These are phyloP conservation scores for Didymella arachidicola DNA, from an alignment of 2,329 filamentous ascomycete genomes.

Conservation along the genomic window DNA sequence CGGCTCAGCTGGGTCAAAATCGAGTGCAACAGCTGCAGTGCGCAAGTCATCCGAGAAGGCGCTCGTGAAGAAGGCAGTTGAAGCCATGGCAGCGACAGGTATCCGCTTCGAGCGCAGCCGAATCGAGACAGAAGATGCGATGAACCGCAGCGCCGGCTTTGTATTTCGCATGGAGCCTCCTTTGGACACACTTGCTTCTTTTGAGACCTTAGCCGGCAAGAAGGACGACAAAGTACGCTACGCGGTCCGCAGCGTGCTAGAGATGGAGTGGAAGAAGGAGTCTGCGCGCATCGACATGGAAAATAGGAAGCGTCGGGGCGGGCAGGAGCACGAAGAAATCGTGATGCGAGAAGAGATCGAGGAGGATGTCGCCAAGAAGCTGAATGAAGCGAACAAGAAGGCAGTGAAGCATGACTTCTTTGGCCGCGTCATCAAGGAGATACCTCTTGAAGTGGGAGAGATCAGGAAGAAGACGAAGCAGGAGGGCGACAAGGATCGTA, in stretches of 20 bases:
- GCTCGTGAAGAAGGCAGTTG: slow-evolving; percentile 80
- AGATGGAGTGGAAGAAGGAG: slow-evolving; percentile 85
- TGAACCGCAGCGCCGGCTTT: slow-evolving; percentile 65
- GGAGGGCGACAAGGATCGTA: slow-evolving; percentile 62
- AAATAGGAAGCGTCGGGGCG: slow-evolving; percentile 65
- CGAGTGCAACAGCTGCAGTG: slow-evolving; percentile 76
- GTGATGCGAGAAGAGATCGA: slow-evolving; percentile 27
- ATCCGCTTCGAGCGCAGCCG: slow-evolving; percentile 81
- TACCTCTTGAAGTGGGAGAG: slow-evolving; percentile 52
- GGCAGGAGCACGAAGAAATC: slow-evolving; percentile 32
- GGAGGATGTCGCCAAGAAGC: slow-evolving; percentile 32
- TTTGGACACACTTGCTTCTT: slow-evolving; percentile 80
- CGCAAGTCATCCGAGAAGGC: slow-evolving; percentile 83
- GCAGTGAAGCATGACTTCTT: slow-evolving; percentile 83
- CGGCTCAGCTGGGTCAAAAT: slow-evolving; percentile 49
- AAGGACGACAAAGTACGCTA: slow-evolving; percentile 81
- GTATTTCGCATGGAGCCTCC: slow-evolving; percentile 95
- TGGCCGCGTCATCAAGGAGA: slow-evolving; percentile 70
- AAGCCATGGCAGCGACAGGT: slow-evolving; percentile 82
- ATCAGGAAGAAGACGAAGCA: slow-evolving; percentile 52
- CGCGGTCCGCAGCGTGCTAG: slow-evolving; percentile 89
- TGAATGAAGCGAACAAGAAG: slow-evolving; percentile 34
- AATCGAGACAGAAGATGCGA: slow-evolving; percentile 72
- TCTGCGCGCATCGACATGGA: slow-evolving; percentile 71
- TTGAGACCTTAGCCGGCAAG: slow-evolving; percentile 69